phyloP scores from a whole-genome alignment of 768 basidiomycete species.

The Amanita pseudoporphyria region DNA sequence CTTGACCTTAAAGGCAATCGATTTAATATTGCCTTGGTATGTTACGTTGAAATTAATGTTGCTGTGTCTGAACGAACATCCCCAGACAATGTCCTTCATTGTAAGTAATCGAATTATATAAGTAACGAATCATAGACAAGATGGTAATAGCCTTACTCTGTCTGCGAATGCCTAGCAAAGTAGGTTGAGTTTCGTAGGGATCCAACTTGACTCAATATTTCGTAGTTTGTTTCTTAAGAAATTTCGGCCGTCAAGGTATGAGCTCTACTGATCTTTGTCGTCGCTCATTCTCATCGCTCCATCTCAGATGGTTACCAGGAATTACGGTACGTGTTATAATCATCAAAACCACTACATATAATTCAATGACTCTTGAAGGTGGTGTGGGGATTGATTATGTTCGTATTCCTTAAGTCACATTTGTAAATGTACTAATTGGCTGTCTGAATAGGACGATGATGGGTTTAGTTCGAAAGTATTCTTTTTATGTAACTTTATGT shows the following conservation, averaged over 20 bases:
- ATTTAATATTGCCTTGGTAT: conserved; percentile 60
- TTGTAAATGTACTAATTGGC: neutral
- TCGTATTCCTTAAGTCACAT: conserved; percentile 10
- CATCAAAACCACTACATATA: neutral
- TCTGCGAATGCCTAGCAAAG: conserved; percentile 68
- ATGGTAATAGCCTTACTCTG: conserved; percentile 39
- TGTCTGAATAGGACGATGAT: conserved; percentile 39
- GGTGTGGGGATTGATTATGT: conserved; percentile 60
- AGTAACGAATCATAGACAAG: neutral
- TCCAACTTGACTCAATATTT: conserved; percentile 5
- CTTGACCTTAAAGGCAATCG: conserved; percentile 46
- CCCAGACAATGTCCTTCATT: conserved; percentile 62
- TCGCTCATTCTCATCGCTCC: neutral
- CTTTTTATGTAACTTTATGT: conserved; percentile 2
- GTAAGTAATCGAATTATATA: conserved; percentile 26
- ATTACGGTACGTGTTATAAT: conserved; percentile 39
- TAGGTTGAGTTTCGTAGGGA: conserved; percentile 16
- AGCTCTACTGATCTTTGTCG: too few relatives aligned
- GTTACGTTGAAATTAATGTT: conserved; percentile 7
- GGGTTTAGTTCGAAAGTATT: conserved; percentile 60
- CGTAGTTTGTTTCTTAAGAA: conserved; percentile 48
- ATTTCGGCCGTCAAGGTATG: conserved; percentile 51
- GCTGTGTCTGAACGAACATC: neutral
- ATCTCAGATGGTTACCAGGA: conserved; percentile 48
- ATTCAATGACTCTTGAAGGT: conserved; percentile 24